Evolutionary conservation across 2,329 filamentous ascomycete genomes (phyloP).

Genomic region (Fusarium tjaetaba): DNA sequence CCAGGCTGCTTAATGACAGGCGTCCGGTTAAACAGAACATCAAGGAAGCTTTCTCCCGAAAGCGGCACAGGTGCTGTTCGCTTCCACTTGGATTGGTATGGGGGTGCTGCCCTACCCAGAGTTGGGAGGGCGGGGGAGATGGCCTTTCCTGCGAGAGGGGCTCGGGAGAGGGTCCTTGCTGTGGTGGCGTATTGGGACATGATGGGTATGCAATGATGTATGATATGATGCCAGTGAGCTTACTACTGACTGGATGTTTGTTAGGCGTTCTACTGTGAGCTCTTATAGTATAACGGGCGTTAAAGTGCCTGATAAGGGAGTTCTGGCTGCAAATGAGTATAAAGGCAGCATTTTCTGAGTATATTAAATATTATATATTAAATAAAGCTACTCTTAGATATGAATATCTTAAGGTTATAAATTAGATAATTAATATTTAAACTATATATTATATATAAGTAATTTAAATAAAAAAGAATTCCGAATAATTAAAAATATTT

Average conservation of each 20-base stretch:
- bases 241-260: neutral
- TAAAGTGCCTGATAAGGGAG: neutral
- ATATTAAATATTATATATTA: too few relatives aligned
- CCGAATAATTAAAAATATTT: too few relatives aligned
- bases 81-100: neutral
- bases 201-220: neutral
- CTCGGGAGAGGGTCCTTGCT: neutral
- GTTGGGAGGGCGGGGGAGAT: neutral
- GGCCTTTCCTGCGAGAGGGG: neutral
- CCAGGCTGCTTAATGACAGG: neutral
- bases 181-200: neutral
- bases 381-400: too few relatives aligned
- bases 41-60: neutral
- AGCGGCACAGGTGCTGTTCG: neutral
- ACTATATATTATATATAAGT: too few relatives aligned
- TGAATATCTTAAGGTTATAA: too few relatives aligned
- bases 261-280: neutral
- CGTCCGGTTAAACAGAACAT: neutral
- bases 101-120: neutral
- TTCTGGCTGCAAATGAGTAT: accelerated
- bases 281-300: neutral
- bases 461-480: too few relatives aligned
- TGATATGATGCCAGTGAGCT: neutral
- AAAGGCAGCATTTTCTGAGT: neutral
- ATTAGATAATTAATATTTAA: too few relatives aligned